Base-by-base conservation (phyloP, 169 alveolate genomes). In the Eimeria acervulina region DNA sequence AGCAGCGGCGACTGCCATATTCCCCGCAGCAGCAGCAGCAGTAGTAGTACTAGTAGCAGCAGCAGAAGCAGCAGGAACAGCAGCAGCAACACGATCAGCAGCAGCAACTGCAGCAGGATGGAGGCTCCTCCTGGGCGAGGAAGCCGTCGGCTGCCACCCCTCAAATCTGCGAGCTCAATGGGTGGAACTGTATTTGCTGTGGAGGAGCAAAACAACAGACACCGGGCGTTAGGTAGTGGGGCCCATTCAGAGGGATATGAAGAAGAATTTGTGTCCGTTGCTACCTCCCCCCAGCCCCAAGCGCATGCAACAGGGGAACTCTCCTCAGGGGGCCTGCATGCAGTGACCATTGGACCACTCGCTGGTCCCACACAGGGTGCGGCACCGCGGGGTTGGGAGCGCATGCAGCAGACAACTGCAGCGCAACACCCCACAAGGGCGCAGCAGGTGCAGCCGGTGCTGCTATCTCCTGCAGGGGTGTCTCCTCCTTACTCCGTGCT, bases 381-480 rank as follows among this genome's bases (percentile, higher is more conserved):
- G n/a, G n/a, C n/a, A n/a, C n/a, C n/a, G 76, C 17, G n/a, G n/a
- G 76, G 33, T 26, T 63, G 59, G 59, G 59, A 17, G 59, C 7
- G 59, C 59, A 10, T 51, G 59, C 21, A 17, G 59, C 21, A 51
- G 59, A 51, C 55, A 12, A 52, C 44, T 19, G 28, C 84, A 36
- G n/a, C 84, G 51, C 84, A 40, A 15, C 55, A 31, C n/a, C 84
- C 84, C 52, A 72, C 52, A 33, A 51, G 84, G 0, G n/a, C 84
- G 10, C 84, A 72, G 84, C 84, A 72, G 84, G 84, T 72, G 52
- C 84, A 72, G 52, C 84, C 84, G 26, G 84, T 72, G 52, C 52
- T 72, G 47, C 12, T 72, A 52, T 17, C 84, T 17, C 84, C 84
- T 33, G 84, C 4, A 7, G 84, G 84, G 84, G 52, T n/a, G 31